Base-by-base conservation (phyloP, 352 stramenopile species). In the Globisporangium spinosum region DNA sequence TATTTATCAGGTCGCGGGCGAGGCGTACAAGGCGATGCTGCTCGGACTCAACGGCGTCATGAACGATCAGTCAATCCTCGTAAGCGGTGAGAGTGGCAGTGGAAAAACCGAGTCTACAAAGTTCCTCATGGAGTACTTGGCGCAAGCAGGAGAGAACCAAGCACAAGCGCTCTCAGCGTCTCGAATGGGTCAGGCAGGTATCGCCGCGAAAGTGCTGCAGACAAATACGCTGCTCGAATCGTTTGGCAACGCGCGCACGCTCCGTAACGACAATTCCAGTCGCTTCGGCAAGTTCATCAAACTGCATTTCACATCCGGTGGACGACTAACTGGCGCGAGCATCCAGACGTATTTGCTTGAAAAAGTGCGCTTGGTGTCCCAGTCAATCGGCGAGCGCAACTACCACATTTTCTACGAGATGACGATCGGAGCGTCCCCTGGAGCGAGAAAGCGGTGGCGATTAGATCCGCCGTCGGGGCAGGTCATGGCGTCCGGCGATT, bases 331-430 rank as follows among this genome's bases (percentile, higher is more conserved):
- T 10, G 89, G 91, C 47, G 91, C 90, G 27, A 91, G 78, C 54
- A 97, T 98, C 62, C 86, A 96, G 70, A 98, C 89, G 2, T 98
- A 98, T 73, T 77, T 98, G 34, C 79, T 98, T 40, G 96, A 99
- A 72, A 99, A 98, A 75, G 89, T 97, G 22, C 87, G 91, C 0
- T 73, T 97, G 22, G 83, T 95, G 22, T 95, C 83, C 32, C 87
- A 95, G 76, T 89, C 83, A 38, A 80, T 80, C 15, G 83, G 83
- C 29, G 89, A 96, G 70, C 76, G 89, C 49, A 95, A 93, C 72
- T 96, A 94, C 69, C 89, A 96, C 71, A 86, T 94, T 51, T 94
- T 96, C 57, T 96, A 95, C 62, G 80, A 94, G 71, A 89, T 96
- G 78, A 71, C 82, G 32, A 77, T 82, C 47, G 83, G 82, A 75